These are phyloP conservation scores for Triglochin maritima DNA, from an alignment of 106 monocot species.

Conservation along the genomic window DNA sequence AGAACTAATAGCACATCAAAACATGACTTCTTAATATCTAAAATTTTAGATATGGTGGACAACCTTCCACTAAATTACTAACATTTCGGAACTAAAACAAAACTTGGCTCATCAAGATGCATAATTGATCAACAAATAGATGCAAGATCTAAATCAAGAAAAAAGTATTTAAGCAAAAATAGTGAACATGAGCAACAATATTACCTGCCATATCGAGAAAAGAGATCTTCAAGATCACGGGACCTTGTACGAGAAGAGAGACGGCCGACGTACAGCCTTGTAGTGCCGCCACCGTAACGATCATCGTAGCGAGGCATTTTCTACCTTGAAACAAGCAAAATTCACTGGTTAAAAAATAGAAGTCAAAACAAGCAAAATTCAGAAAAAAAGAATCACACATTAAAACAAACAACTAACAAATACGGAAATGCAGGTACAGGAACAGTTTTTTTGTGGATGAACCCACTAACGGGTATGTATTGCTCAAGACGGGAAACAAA, in stretches of 20 bases:
- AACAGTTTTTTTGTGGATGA: too few relatives aligned
- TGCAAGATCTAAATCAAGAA: neutral
- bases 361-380: too few relatives aligned
- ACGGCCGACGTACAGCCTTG: constrained; percentile 81
- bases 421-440: too few relatives aligned
- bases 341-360: too few relatives aligned
- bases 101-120: neutral
- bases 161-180: neutral
- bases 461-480: too few relatives aligned
- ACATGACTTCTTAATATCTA: neutral
- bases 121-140: neutral
- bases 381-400: too few relatives aligned
- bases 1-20: neutral
- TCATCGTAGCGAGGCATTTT: constrained; percentile 90
- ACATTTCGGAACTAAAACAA: neutral
- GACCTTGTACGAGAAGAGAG: constrained; percentile 70
- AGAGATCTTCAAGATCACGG: constrained; percentile 76
- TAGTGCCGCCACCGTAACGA: constrained; percentile 36
- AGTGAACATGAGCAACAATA: neutral
- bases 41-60: neutral
- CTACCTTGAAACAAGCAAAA: neutral
- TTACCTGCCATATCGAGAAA: constrained; percentile 96
- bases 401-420: too few relatives aligned
- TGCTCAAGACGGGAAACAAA: too few relatives aligned
- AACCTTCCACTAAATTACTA: neutral